Evolutionary conservation across 2,329 filamentous ascomycete species (phyloP), one percentile per base, ranked within the genome.

Genomic region (Sarocladiaceae sp.): DNA sequence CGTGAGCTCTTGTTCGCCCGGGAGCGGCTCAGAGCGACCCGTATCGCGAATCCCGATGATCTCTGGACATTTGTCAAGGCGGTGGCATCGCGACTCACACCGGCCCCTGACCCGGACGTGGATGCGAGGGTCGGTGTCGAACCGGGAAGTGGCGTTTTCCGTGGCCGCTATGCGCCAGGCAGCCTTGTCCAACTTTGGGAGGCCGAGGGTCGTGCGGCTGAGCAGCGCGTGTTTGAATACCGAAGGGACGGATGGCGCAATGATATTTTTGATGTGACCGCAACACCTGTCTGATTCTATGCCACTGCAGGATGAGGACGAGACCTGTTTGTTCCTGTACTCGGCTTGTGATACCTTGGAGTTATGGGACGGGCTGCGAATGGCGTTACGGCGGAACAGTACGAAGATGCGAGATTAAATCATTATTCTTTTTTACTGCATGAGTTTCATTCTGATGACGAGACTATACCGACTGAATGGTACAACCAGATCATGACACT

Each of bases 101-200:
- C 85, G 0, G 77, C 73, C 11, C 76, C 85, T 1, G 83, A 93
- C 58, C 83, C 87, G 2, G 86, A 95, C 59, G 54, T 94, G 1
- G 83, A 93, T 51, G 73, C 82, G 1, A 70, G 85, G 2, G 68
- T 94, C 13, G 88, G 88, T 1, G 67, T 95, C 9, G 74, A 76
- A 19, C 70, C 71, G 6, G 71, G 72, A 3, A 46, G 53, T 3
- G 76, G 75, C 10, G 68, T 91, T 0, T 97, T 97, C 69, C 80
- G 81, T 53, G 87, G 85, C 3, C 77, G 88, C 2, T 96, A 95
- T 65, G 83, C 91, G 1, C 91, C 91, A 0, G 90, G 88, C 1
- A 95, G 89, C 61, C 69, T 96, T 20, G 85, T 93, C 43, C 89
- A 86, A 65, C 64, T 95, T n/a, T 95, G 88, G 88, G 79, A 91